Evolutionary conservation across 495 filamentous ascomycete species (phyloP), one percentile per base, ranked within the genome.

Genomic region (Penicillium coprophilum): DNA sequence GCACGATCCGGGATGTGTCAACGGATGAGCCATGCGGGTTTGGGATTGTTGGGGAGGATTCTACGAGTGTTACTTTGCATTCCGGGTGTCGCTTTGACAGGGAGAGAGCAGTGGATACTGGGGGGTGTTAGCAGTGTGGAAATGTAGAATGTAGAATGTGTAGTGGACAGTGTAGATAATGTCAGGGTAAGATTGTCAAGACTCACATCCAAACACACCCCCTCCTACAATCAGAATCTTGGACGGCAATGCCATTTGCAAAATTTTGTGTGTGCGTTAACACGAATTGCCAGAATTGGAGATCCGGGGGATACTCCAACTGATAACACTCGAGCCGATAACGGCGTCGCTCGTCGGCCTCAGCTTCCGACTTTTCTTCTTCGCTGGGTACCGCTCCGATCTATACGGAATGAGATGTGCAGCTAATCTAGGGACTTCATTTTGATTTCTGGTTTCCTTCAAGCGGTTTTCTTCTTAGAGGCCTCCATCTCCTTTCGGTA

Each of bases 1-100:
- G 82, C 55, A 97, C 79, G 62, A 92, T 89, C 48, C 89, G 86
- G 19, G 87, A 90, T 39, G 79, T 82, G 75, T 93, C 90, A 62
- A 90, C 82, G 48, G 84, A 88, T 27, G 88, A 81, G 54, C 84
- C 83, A 61, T 92, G 82, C 4, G 82, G 83, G 56, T 87, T 80
- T 24, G 87, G 87, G 69, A 90, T 88, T n/a, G 81, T 77, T 52
- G 74, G 57, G 1, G 81, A 81, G 21, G 86, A 77, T 70, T 92
- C 90, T 46, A 94, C 64, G 50, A 94, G 56, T 11, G 85, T 90
- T 57, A 92, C 84, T 56, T 72, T 57, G 21, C 79, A 82, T 24
- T 55, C 52, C 30, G 79, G 70, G 69, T 87, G 88, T 47, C 71
- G 66, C 48, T 81, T 73, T 15, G 81, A 81, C 20, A 94, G 81